phyloP scores from a whole-genome alignment of 768 basidiomycete genomes.

The Crassisporium funariophilum region DNA sequence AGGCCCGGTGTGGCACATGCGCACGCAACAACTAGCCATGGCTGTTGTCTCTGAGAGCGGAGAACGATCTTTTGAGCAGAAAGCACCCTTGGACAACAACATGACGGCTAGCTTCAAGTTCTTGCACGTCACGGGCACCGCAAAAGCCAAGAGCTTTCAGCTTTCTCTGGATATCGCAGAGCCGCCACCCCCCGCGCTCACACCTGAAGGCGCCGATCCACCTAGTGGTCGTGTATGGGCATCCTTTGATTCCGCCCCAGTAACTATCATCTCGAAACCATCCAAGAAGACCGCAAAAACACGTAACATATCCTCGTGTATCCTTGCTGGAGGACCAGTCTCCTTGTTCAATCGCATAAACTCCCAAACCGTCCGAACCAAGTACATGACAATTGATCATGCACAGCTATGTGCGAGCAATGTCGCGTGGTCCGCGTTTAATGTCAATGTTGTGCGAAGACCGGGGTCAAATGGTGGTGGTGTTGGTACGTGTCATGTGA shows the following conservation, averaged over 20 bases:
- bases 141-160: slow-evolving; percentile 89
- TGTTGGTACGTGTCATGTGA: slow-evolving; percentile 68
- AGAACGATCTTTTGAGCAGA: slow-evolving; percentile 83
- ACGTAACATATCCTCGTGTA: slow-evolving; percentile 88
- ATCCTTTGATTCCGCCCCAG: slow-evolving; percentile 87
- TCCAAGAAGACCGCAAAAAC: slow-evolving; percentile 97
- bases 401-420: slow-evolving; percentile 87
- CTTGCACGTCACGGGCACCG: slow-evolving; percentile 84
- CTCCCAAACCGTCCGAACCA: slow-evolving; percentile 94
- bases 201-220: slow-evolving; percentile 46
- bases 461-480: slow-evolving; percentile 51
- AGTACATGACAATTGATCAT: slow-evolving; percentile 94
- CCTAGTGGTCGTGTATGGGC: slow-evolving; percentile 80
- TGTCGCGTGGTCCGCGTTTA: slow-evolving; percentile 91
- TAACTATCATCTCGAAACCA: slow-evolving; percentile 95
- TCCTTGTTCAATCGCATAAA: slow-evolving; percentile 96
- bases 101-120: slow-evolving; percentile 92
- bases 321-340: slow-evolving; percentile 86
- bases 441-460: slow-evolving; percentile 84
- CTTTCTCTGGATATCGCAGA: slow-evolving; percentile 85
- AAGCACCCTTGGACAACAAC: slow-evolving; percentile 78
- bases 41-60: slow-evolving; percentile 82
- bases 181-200: slow-evolving; percentile 55
- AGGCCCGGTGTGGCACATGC: slow-evolving; percentile 85
- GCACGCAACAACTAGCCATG: slow-evolving; percentile 81